Conservation (phyloP, 306 rosid genomes). For the Trifolium dubium region DNA sequence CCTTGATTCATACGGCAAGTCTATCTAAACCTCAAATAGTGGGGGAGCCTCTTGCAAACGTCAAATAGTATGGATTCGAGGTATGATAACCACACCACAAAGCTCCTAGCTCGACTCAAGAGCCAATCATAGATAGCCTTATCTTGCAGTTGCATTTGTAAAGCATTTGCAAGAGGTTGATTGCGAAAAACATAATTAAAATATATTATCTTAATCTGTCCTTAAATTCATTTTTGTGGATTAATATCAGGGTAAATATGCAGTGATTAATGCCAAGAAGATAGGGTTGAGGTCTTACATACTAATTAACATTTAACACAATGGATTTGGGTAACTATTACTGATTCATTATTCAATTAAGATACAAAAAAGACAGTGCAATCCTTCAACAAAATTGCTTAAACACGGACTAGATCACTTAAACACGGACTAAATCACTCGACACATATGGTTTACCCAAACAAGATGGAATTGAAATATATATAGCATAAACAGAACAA, state of each 20-base stretch:
- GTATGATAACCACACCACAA: too few species aligned
- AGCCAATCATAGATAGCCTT: not conserved
- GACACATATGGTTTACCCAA: not conserved
- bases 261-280: not conserved
- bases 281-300: not conserved
- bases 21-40: too few species aligned
- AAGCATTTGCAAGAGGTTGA: not conserved
- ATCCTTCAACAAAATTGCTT: not conserved
- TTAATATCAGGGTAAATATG: not conserved
- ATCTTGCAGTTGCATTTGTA: not conserved
- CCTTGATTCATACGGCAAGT: too few species aligned
- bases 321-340: not conserved
- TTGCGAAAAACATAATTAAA: not conserved
- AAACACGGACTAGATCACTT: not conserved
- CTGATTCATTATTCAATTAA: constrained; percentile 7
- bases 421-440: constrained; percentile 1
- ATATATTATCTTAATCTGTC: not conserved
- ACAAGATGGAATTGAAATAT: constrained; percentile 14
- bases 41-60: too few species aligned
- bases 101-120: not conserved
- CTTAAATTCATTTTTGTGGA: too few species aligned
- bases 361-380: not conserved
- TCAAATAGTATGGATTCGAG: too few species aligned
- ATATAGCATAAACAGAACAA: too few species aligned
- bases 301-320: not conserved